These are phyloP conservation scores for Taphrina confusa DNA, from an alignment of 1,139 yeast genomes.

Conservation along the genomic window DNA sequence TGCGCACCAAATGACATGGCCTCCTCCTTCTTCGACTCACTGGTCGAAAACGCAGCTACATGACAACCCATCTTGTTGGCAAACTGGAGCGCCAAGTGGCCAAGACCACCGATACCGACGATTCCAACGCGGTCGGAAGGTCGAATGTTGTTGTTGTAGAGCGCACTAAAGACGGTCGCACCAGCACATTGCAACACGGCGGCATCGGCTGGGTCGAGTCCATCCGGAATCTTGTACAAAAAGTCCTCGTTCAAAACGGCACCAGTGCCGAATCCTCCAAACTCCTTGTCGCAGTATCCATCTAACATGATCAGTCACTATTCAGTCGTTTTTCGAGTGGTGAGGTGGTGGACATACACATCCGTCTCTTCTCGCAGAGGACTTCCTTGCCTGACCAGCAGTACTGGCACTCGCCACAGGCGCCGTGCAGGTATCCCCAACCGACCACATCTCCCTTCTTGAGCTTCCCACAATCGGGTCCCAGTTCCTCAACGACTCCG, in stretches of 20 bases:
- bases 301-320: neutral
- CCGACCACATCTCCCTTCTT: conserved; percentile 57
- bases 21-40: conserved; percentile 46
- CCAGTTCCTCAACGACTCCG: conserved; percentile 51
- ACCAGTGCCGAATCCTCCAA: conserved; percentile 29
- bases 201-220: conserved; percentile 49
- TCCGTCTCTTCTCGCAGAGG: conserved; percentile 15
- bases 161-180: conserved; percentile 49
- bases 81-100: conserved; percentile 50
- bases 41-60: conserved; percentile 49
- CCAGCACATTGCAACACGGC: conserved; percentile 52
- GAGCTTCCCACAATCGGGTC: conserved; percentile 40
- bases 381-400: conserved; percentile 55
- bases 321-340: neutral
- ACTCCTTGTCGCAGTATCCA: conserved; percentile 20
- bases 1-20: conserved; percentile 49
- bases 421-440: conserved; percentile 58
- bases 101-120: conserved; percentile 52
- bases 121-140: conserved; percentile 48
- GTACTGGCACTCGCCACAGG: conserved; percentile 54
- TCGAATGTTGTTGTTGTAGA: conserved; percentile 46
- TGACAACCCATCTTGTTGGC: conserved; percentile 50
- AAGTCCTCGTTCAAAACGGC: conserved; percentile 48
- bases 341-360: neutral
- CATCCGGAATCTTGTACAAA: conserved; percentile 55